A percentile compares a stretch with the other conserved stretches of the same genome.
Evolutionary conservation across 2,329 filamentous ascomycete species (phyloP).

Genomic region (Trichoderma koningii): DNA sequence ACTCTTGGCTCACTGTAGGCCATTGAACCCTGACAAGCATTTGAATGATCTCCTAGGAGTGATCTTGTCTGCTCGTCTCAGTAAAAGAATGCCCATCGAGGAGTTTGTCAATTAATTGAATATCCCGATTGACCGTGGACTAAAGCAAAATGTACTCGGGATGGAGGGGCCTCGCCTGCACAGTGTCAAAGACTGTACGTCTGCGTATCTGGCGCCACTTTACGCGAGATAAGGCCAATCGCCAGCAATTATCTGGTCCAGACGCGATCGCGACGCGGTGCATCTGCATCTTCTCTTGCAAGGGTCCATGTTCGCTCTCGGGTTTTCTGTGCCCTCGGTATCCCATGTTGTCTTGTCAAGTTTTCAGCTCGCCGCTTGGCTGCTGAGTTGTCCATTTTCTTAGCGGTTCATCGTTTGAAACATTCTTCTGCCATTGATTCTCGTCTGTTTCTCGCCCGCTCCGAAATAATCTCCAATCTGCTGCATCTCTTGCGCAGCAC

Average conservation of each 20-base stretch:
- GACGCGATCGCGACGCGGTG: conserved; percentile 30
- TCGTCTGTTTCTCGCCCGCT: neutral
- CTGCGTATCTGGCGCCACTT: conserved; percentile 19
- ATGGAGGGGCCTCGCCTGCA: neutral
- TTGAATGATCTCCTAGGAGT: too few species aligned
- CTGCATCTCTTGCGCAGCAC: neutral
- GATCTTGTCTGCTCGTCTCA: too few species aligned
- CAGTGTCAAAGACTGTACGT: conserved; percentile 1
- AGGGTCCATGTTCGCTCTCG: neutral
- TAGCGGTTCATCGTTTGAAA: neutral
- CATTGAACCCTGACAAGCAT: too few species aligned
- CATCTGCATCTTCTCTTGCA: conserved; percentile 9
- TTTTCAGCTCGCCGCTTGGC: conserved; percentile 17
- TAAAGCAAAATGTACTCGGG: neutral
- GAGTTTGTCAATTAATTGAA: neutral
- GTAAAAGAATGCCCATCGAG: too few species aligned
- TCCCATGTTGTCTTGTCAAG: conserved; percentile 8
- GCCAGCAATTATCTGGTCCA: conserved; percentile 8
- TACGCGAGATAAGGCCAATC: conserved; percentile 24
- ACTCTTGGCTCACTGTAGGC: neutral
- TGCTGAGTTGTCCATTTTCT: conserved; percentile 6
- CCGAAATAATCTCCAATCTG: neutral
- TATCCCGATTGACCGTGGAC: neutral
- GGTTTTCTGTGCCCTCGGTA: neutral
- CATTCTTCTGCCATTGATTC: neutral